Evolutionary conservation across 2,329 filamentous ascomycete genomes (phyloP).

Genomic region (Clarireedia homoeocarpa): DNA sequence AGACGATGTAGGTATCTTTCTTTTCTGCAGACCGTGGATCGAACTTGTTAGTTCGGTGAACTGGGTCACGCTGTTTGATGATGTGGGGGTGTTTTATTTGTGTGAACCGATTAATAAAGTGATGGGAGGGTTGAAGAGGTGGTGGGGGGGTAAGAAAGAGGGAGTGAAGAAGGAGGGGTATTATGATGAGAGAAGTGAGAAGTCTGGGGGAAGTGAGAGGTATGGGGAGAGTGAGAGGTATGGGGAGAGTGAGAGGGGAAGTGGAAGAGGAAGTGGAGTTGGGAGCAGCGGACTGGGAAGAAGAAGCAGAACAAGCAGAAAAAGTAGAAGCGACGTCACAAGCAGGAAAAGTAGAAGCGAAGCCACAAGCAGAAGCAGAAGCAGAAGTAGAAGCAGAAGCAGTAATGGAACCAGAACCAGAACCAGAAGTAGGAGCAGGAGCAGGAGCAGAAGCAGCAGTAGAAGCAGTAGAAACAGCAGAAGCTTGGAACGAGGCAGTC

Average conservation of each 20-base stretch:
- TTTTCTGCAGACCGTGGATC: constrained; percentile 16
- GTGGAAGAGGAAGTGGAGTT: not conserved
- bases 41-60: constrained; percentile 9
- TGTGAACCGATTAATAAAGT: not conserved
- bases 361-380: not conserved
- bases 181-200: not conserved
- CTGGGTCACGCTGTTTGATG: constrained; percentile 19
- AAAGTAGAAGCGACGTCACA: no score
- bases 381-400: not conserved
- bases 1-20: constrained; percentile 21
- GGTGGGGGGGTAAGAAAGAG: not conserved
- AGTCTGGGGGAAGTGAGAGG: not conserved
- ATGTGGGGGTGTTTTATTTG: constrained; percentile 14
- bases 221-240: not conserved
- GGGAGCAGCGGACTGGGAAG: not conserved
- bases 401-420: not conserved
- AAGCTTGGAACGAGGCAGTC: no score
- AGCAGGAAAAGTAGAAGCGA: not conserved
- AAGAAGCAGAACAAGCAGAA: not conserved
- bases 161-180: not conserved
- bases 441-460: not conserved
- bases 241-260: not conserved
- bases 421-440: not conserved
- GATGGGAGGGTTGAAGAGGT: not conserved
- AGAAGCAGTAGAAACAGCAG: no score